These are phyloP conservation scores for Diaporthe vaccinii DNA, from an alignment of 2,329 filamentous ascomycete genomes.

Conservation along the genomic window DNA sequence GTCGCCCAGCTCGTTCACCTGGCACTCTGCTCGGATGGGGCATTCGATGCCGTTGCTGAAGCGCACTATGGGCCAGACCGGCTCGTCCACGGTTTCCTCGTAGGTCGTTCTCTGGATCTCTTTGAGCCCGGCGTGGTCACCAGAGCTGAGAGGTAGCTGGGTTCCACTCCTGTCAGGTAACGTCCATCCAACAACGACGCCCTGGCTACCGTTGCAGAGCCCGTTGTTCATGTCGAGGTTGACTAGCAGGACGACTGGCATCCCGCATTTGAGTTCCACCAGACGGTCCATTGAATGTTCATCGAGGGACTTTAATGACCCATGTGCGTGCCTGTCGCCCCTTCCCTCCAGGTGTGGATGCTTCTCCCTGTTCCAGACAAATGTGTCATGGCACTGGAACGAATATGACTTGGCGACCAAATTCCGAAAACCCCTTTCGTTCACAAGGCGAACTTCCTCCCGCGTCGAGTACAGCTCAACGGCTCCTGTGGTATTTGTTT, in stretches of 20 bases:
- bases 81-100: slow-evolving; percentile 47
- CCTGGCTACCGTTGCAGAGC: slow-evolving; percentile 63
- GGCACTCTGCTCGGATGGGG: slow-evolving; percentile 66
- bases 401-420: slow-evolving; percentile 47
- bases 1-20: slow-evolving; percentile 61
- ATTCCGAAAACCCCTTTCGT: slow-evolving; percentile 51
- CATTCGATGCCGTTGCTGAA: slow-evolving; percentile 62
- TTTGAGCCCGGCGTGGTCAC: slow-evolving; percentile 53
- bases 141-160: slow-evolving; percentile 35
- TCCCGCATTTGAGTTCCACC: slow-evolving; percentile 62
- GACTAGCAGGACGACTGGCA: slow-evolving; percentile 65
- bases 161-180: slow-evolving; percentile 48
- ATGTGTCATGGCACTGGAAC: slow-evolving; percentile 56
- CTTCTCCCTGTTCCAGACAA: slow-evolving; percentile 50
- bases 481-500: slow-evolving; percentile 55
- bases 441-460: slow-evolving; percentile 53
- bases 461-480: slow-evolving; percentile 60
- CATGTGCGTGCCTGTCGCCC: slow-evolving; percentile 43
- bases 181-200: slow-evolving; percentile 60
- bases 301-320: slow-evolving; percentile 51
- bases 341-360: slow-evolving; percentile 48
- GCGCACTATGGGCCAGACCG: slow-evolving; percentile 63
- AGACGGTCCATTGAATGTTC: slow-evolving; percentile 61
- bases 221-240: slow-evolving; percentile 59
- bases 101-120: slow-evolving; percentile 55